Evolutionary conservation across 2,329 filamentous ascomycete species (phyloP), one percentile per base, ranked within the genome.

Genomic region (Pestalotiopsis sp.): DNA sequence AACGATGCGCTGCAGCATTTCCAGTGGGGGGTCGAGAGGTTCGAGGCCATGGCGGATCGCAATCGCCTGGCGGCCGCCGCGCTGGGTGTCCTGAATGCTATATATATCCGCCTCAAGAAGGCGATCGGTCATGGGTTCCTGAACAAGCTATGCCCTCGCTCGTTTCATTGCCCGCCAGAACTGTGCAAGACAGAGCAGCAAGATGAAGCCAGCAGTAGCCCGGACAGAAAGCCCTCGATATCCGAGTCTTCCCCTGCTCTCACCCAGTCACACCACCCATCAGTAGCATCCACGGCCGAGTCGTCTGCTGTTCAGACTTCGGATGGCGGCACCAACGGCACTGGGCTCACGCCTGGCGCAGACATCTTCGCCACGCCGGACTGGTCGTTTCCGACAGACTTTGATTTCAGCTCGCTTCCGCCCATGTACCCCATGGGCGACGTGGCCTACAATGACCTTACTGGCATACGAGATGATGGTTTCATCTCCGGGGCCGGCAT

Each of bases 381-480:
- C 62, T 85, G 83, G 81, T 75, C 77, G 17, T 72, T 84, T 57
- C 83, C 85, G 2, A 78, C 79, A 6, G 78, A 81, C 67, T 85
- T 87, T 69, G 83, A 86, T 72, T 84, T 89, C 72, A 78, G 83
- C 25, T 78, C 80, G 12, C 82, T 90, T 68, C 83, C 85, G 71
- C 86, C 87, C 17, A 82, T 89, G 69, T 89, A 87, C 67, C 85
- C 88, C 0, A 87, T 86, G 68, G 83, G 85, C 23, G 88, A 90
- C 71, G 78, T 90, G 4, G 78, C 88, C 0, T 89, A 86, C 73
- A 87, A 90, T 71, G 84, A 89, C 41, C 78, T 90, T 4, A 83
- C 81, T 13, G 84, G 82, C n/a, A 78, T 83, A 12, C 36, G 77
- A 3, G 77, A 76, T 61, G 73, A 75, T 67, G 72, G 73, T n/a